Evolutionary conservation across 768 basidiomycete genomes (phyloP), one percentile per base, ranked within the genome.

Genomic region (Podaxis sp.): DNA sequence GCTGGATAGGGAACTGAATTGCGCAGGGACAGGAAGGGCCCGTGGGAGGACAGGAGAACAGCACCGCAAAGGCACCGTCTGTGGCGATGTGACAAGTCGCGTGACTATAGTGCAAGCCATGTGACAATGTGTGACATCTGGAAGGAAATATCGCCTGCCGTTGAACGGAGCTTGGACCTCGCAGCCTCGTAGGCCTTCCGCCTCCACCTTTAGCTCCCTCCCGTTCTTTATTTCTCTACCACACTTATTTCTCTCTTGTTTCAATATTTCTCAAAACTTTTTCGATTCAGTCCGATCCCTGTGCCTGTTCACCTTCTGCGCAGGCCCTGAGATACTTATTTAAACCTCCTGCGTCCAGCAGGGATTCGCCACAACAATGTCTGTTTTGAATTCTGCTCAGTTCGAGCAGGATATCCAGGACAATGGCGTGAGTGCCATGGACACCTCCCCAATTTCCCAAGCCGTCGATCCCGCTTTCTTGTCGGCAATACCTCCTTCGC

Each of bases 321-420:
- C 52, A 60, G 38, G 41, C 51, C 51, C 51, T 44, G 37, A 52
- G 50, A 40, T 57, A 24, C 54, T 48, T 70, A 71, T 71, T 67
- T 69, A 69, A 63, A 56, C 54, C 24, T 55, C 20, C 41, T 22
- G 54, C 54, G 41, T 48, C 24, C 46, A 37, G 26, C 38, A 20
- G 26, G 60, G 24, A 38, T 28, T 30, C 33, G 26, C 37, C 61
- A 56, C 51, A 54, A 48, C 49, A 51, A 66, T 66, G 63, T 64
- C 65, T 28, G 46, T 64, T 51, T 68, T 75, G 69, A 68, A 65
- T 58, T 53, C 65, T 37, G 66, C 66, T 61, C 71, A 71, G 51
- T 78, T 75, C 68, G 74, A 74, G 67, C 74, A 72, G 72, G 71
- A 72, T 58, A 59, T 71, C 51, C 71, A 71, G 60, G 62, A 68